Percentiles rank a stretch among this genome's conserved stretches.
These are phyloP conservation scores for Candida berthetii DNA, from an alignment of 805 yeast genomes.

Conservation along the genomic window DNA sequence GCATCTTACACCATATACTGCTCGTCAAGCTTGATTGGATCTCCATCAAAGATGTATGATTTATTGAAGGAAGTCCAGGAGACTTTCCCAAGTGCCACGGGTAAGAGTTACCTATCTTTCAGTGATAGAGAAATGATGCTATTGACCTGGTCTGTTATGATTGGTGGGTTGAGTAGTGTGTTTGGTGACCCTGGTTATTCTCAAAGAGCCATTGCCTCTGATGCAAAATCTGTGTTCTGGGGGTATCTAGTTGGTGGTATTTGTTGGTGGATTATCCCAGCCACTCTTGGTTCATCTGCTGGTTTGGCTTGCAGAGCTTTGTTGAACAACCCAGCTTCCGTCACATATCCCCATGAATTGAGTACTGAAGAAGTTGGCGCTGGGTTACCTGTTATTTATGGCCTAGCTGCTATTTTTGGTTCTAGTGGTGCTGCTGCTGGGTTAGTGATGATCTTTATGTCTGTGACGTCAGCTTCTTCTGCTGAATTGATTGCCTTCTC, in stretches of 20 bases:
- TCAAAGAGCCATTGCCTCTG: slow-evolving; percentile 38
- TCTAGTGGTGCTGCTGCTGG: slow-evolving; percentile 35
- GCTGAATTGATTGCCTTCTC: slow-evolving; percentile 37
- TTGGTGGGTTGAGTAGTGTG: slow-evolving; percentile 26
- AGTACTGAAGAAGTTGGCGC: slow-evolving; percentile 30
- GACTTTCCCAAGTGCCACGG: slow-evolving; percentile 23
- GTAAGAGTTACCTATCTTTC: slow-evolving; percentile 26
- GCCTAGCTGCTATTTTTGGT: slow-evolving; percentile 41
- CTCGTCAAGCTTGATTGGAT: slow-evolving; percentile 32
- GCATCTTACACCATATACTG: slow-evolving; percentile 28
- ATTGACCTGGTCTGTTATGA: slow-evolving; percentile 22
- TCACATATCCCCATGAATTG: slow-evolving; percentile 36
- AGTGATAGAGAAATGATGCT: slow-evolving; percentile 22
- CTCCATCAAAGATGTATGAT: slow-evolving; percentile 38
- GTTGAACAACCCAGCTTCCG: slow-evolving; percentile 23
- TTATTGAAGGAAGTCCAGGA: slow-evolving; percentile 28
- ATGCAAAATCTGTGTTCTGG: slow-evolving; percentile 23
- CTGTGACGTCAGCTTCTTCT: slow-evolving; percentile 36
- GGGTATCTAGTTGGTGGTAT: slow-evolving; percentile 33
- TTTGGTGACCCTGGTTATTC: slow-evolving; percentile 32
- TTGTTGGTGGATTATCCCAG: slow-evolving; percentile 31
- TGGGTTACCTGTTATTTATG: slow-evolving; percentile 31
- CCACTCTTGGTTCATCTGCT: slow-evolving; percentile 26
- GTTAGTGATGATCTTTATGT: slow-evolving; percentile 33
- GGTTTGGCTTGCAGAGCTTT: slow-evolving; percentile 32